Evolutionary conservation across 2,329 filamentous ascomycete genomes (phyloP), one percentile per base, ranked within the genome.

Genomic region (Byssothecium circinans): DNA sequence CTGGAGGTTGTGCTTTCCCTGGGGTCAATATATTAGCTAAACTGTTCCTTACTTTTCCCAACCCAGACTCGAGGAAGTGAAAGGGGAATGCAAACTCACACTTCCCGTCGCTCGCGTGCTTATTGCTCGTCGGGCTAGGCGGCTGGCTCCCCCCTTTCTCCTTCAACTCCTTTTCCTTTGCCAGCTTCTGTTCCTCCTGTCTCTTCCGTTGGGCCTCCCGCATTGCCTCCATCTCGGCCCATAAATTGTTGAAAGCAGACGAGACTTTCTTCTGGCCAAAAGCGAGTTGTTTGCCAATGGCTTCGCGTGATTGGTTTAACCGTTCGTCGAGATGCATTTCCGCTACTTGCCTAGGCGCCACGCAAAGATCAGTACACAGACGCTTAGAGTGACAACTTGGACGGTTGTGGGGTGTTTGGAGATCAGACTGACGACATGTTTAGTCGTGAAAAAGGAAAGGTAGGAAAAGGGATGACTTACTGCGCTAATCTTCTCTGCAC

Each of bases 261-360:
- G 87, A 91, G 1, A 95, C 89, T 73, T 92, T 95, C 62, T 94
- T 90, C 45, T 88, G 86, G 0, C 94, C 91, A 0, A 87, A 89
- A 3, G 89, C 88, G n/a, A 96, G 70, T 61, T 95, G 91, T 50
- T 91, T 86, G n/a, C 89, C 90, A 2, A 97, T 78, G 0, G 86
- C 88, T 69, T 97, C 94, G 45, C 85, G 83, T 8, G 91, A 88
- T 50, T 89, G 86, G 1, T 88, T 86, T 49, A 97, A 84, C 8
- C 89, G 84, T 67, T 97, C 94, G 67, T 99, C 94, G 2, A 97
- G 80, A 67, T 97, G 91, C 40, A 97, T 80, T 52, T 97, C 92
- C 57, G 92, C 88, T 41, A 99, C 89, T 72, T 97, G 94, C 57
- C 65, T 68, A 67, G 43, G 49, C 65, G 64, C 61, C 64, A 68